Conservation (phyloP, 2,329 filamentous ascomycete genomes). For the Phyllosticta capitalensis region DNA sequence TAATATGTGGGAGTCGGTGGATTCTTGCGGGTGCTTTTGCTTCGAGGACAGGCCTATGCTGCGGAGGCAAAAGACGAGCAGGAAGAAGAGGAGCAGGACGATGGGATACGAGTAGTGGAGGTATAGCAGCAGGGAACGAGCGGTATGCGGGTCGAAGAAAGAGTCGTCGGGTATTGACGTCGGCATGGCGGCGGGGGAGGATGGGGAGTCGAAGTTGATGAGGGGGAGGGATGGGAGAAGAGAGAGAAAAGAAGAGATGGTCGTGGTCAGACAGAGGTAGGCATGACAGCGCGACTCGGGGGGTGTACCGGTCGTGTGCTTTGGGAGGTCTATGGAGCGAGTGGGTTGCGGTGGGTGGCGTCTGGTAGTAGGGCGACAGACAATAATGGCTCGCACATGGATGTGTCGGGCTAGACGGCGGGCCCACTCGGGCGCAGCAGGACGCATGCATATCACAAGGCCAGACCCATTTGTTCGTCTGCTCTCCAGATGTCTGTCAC, state of each 20-base stretch:
- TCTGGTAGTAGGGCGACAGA: conserved; percentile 8
- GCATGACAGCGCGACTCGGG: conserved; percentile 9
- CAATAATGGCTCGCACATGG: conserved; percentile 2
- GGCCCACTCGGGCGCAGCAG: neutral
- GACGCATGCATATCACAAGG: neutral
- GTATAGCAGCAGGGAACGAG: conserved; percentile 17
- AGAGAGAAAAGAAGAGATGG: conserved; percentile 9
- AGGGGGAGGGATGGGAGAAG: conserved; percentile 3
- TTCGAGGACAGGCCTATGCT: conserved; percentile 47
- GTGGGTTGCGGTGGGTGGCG: conserved; percentile 2
- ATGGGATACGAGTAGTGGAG: conserved; percentile 54
- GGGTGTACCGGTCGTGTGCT: conserved; percentile 6
- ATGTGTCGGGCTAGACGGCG: neutral
- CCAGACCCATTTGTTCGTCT: neutral
- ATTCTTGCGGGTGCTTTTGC: conserved; percentile 12
- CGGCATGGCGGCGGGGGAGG: conserved; percentile 9
- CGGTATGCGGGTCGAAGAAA: conserved; percentile 17
- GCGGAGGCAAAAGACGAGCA: conserved; percentile 51
- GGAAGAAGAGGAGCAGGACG: conserved; percentile 54
- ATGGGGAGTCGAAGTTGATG: conserved; percentile 12
- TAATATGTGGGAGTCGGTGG: neutral
- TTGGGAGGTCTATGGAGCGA: neutral
- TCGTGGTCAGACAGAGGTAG: neutral
- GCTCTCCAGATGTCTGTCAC: neutral
- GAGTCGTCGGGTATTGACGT: conserved; percentile 6